Conservation (phyloP, 176 grass and related monocot species). For the Musa itinerans region DNA sequence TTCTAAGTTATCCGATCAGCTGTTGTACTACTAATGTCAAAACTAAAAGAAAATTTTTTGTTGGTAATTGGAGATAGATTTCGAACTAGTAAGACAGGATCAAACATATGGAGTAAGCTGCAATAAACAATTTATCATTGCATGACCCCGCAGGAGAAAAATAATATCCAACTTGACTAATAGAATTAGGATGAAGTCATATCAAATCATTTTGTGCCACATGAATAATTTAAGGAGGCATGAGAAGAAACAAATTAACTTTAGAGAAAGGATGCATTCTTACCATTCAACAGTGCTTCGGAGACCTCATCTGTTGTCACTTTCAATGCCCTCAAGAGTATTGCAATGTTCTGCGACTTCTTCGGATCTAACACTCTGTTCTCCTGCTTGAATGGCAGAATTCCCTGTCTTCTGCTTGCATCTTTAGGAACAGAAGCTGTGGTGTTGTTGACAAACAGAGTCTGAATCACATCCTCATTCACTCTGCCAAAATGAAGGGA, state of each 20-base stretch:
- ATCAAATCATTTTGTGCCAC: background rate
- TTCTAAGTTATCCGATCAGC: too few species aligned
- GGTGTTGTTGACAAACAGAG: slow-evolving; percentile 85
- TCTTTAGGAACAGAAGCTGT: slow-evolving; percentile 39
- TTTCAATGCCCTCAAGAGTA: slow-evolving; percentile 85
- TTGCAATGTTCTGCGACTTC: slow-evolving; percentile 97
- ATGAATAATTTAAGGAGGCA: background rate
- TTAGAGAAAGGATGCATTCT: slow-evolving; percentile 13
- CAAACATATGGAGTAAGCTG: background rate
- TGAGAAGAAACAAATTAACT: background rate
- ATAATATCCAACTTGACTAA: background rate
- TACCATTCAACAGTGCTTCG: slow-evolving; percentile 83
- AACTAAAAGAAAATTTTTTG: too few species aligned
- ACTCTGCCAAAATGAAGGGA: slow-evolving; percentile 40
- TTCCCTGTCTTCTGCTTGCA: slow-evolving; percentile 34
- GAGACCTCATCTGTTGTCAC: slow-evolving; percentile 81
- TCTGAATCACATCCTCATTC: slow-evolving; percentile 91
- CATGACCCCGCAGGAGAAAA: background rate
- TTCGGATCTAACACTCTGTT: slow-evolving; percentile 95
- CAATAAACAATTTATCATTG: background rate
- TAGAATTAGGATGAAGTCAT: background rate
- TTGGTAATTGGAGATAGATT: too few species aligned
- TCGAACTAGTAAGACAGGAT: background rate
- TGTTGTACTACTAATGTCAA: too few species aligned
- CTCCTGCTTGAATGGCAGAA: slow-evolving; percentile 52